A percentile compares a stretch with the other conserved stretches of the same genome.
These are phyloP conservation scores for Orbilia quercus DNA, from an alignment of 2,329 filamentous ascomycete species.

Conservation along the genomic window DNA sequence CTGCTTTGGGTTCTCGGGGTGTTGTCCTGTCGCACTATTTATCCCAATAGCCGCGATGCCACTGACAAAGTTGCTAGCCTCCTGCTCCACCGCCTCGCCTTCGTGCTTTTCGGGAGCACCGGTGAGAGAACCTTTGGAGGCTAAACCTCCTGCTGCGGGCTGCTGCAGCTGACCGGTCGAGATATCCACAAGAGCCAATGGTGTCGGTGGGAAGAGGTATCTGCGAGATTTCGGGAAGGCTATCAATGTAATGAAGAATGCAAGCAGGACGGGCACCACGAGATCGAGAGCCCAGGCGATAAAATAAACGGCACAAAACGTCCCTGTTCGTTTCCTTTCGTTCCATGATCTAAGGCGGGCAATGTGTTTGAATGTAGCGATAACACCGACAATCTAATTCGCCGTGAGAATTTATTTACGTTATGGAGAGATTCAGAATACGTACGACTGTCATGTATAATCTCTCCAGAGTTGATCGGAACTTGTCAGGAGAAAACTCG, in stretches of 20 bases:
- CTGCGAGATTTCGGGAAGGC: conserved; percentile 72
- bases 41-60: conserved; percentile 78
- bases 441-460: conserved; percentile 78
- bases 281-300: conserved; percentile 78
- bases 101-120: conserved; percentile 85
- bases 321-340: conserved; percentile 75
- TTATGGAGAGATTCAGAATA: not conserved
- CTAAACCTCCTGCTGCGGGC: conserved; percentile 78
- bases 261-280: conserved; percentile 72
- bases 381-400: conserved; percentile 69
- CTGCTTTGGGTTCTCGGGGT: conserved; percentile 72
- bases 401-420: not conserved
- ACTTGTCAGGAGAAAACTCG: conserved; percentile 85
- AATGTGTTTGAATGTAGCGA: conserved; percentile 77
- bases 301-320: conserved; percentile 72
- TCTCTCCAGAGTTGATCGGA: conserved; percentile 80
- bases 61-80: conserved; percentile 83
- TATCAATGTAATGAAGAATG: conserved; percentile 74
- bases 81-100: conserved; percentile 83
- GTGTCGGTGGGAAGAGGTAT: conserved; percentile 77
- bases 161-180: conserved; percentile 80
- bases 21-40: conserved; percentile 79
- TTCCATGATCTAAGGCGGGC: conserved; percentile 81
- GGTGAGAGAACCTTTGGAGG: conserved; percentile 79
- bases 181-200: conserved; percentile 76